A percentile compares a stretch with the other conserved stretches of the same genome.
Conservation (phyloP, 2,329 filamentous ascomycete species). For the Stagonosporopsis vannaccii region DNA sequence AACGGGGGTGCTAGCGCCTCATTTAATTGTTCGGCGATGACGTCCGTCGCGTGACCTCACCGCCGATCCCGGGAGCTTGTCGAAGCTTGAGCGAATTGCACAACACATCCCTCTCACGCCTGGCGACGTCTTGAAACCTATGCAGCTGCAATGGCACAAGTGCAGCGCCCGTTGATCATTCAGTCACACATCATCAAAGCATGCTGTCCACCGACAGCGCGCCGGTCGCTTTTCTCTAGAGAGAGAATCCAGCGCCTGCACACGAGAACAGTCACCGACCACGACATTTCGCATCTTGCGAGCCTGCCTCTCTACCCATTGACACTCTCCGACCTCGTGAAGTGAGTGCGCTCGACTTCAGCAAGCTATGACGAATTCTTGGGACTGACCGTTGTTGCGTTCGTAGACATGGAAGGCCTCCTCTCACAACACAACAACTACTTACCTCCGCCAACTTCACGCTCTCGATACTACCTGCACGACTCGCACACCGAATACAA, state of each 20-base stretch:
- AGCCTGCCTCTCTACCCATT: constrained; percentile 79
- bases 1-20: neutral
- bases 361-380: neutral
- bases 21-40: neutral
- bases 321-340: constrained; percentile 87
- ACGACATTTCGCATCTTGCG: constrained; percentile 80
- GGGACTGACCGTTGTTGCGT: constrained; percentile 22
- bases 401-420: constrained; percentile 76
- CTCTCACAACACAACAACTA: constrained; percentile 79
- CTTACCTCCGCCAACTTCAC: constrained; percentile 95
- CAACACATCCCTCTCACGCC: neutral
- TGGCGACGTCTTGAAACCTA: neutral
- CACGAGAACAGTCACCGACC: constrained; percentile 63
- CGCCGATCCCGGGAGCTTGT: constrained; percentile 14
- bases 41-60: constrained; percentile 3
- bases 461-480: constrained; percentile 86
- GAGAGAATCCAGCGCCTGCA: constrained; percentile 33
- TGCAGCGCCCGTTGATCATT: constrained; percentile 46
- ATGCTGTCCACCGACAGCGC: constrained; percentile 38
- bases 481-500: constrained; percentile 92
- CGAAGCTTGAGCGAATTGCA: constrained; percentile 12
- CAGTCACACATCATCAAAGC: constrained; percentile 48
- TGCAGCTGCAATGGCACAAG: constrained; percentile 35
- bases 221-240: constrained; percentile 27
- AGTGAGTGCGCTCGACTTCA: constrained; percentile 59